Conservation (phyloP, 768 basidiomycete species). For the Termitomyces sp. region DNA sequence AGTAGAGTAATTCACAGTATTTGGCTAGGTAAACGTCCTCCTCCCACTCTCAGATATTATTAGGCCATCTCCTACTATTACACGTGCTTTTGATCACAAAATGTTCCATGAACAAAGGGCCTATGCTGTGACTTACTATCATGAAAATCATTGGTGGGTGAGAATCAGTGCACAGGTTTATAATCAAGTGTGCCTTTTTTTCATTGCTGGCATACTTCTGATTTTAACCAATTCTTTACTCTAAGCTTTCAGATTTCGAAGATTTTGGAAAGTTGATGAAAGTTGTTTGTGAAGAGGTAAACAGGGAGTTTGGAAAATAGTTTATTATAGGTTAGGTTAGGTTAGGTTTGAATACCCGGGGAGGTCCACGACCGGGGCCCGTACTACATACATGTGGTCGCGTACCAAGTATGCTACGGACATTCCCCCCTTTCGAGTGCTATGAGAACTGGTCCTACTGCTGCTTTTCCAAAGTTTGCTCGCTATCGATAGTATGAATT, state of each 20-base stretch:
- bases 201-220: neutral
- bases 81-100: slow-evolving; percentile 19
- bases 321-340: too few relatives aligned
- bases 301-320: neutral
- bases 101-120: slow-evolving; percentile 23
- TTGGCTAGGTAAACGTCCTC: slow-evolving; percentile 1
- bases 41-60: slow-evolving; percentile 24
- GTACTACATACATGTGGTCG: too few relatives aligned
- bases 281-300: neutral
- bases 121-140: slow-evolving; percentile 26
- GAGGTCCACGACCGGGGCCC: too few relatives aligned
- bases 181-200: slow-evolving; percentile 24
- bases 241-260: slow-evolving; percentile 1
- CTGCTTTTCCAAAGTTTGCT: too few relatives aligned
- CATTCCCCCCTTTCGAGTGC: too few relatives aligned
- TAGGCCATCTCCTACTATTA: slow-evolving; percentile 12
- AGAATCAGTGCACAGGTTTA: slow-evolving; percentile 35
- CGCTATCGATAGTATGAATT: too few relatives aligned
- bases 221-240: neutral
- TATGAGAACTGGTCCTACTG: too few relatives aligned
- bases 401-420: too few relatives aligned
- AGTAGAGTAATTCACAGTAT: neutral
- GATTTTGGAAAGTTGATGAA: neutral
- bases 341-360: too few relatives aligned
- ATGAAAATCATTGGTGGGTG: slow-evolving; percentile 34